A percentile compares a stretch with the other conserved stretches of the same genome.
Conservation (phyloP, 768 basidiomycete genomes). For the Pleurotus citrinopileatus region DNA sequence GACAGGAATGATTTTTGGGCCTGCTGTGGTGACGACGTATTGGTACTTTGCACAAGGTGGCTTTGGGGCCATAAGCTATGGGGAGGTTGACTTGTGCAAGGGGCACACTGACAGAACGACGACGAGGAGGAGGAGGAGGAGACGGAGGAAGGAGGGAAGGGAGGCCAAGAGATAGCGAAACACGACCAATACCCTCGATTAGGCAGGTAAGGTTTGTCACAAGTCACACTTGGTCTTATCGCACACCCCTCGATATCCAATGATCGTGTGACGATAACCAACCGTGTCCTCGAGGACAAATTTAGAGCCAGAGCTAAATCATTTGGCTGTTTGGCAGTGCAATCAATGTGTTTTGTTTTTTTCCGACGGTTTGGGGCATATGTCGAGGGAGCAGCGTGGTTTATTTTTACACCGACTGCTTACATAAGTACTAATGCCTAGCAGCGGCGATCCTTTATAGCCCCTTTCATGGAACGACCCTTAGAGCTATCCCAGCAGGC, state of each 20-base stretch:
- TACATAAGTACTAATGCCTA: no score
- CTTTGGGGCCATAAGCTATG: constrained; percentile 57
- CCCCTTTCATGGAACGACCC: no score
- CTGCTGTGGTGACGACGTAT: constrained; percentile 66
- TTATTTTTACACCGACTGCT: no score
- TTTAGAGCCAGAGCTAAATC: no score
- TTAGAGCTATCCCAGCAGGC: no score
- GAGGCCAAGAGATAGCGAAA: constrained; percentile 3
- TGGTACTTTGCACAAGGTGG: constrained; percentile 69
- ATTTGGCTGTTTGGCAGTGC: no score
- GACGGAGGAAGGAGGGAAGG: neutral
- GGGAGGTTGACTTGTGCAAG: constrained; percentile 14
- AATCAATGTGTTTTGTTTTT: no score
- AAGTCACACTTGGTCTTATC: no score
- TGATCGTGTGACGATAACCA: constrained; percentile 8
- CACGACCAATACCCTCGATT: constrained; percentile 1
- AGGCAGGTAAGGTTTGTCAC: constrained; percentile 4
- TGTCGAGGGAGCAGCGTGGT: no score
- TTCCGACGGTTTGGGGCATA: no score
- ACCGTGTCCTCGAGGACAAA: no score
- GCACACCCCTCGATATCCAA: constrained; percentile 10
- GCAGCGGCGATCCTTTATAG: no score
- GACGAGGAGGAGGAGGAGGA: neutral
- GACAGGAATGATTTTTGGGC: constrained; percentile 70
- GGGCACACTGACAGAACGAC: neutral